Evolutionary conservation across 305 asterid genomes (phyloP), one percentile per base, ranked within the genome.

Genomic region (Petunia hybrid): DNA sequence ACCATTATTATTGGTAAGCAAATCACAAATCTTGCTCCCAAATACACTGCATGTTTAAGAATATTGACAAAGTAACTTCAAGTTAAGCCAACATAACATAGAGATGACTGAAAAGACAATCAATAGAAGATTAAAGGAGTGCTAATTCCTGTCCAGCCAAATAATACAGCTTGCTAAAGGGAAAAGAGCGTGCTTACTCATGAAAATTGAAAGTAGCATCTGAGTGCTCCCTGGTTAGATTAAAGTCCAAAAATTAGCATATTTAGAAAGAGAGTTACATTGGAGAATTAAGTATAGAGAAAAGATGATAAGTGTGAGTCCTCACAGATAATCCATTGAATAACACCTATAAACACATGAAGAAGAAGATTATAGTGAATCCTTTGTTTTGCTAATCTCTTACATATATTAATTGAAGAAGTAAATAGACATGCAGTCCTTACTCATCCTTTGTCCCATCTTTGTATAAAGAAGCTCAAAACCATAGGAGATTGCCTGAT

Each of bases 161-260:
- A 48, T 48, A 48, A 13, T 48, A 22, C 71, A 65, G 48, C 71
- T 65, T 65, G 48, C 35, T 40, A 2, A 1, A 67, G 14, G 46
- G 45, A 40, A 8, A 66, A 10, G 76, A 68, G 7, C 31, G 31
- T 22, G 31, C 55, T n/a, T 42, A 42, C 55, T 0, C 0, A 2
- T 2, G 57, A 42, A 43, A 14, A 0, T 0, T 13, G 0, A 0
- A 67, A 3, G 13, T 8, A 8, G 76, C 4, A 0, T 0, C 1
- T 3, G 0, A 39, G 1, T 3, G 1, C 0, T 42, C 55, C 40
- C 76, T 69, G 57, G 5, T 16, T 69, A 69, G 57, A 16, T 68
- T 68, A 68, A 68, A 5, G 13, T 22, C 4, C 56, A 68, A 68
- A 6, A 1, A 43, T 16, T 14, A 42, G 55, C 55, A 67, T 9